Evolutionary conservation across 768 basidiomycete species (phyloP).

Genomic region (Termitomyces sp.): DNA sequence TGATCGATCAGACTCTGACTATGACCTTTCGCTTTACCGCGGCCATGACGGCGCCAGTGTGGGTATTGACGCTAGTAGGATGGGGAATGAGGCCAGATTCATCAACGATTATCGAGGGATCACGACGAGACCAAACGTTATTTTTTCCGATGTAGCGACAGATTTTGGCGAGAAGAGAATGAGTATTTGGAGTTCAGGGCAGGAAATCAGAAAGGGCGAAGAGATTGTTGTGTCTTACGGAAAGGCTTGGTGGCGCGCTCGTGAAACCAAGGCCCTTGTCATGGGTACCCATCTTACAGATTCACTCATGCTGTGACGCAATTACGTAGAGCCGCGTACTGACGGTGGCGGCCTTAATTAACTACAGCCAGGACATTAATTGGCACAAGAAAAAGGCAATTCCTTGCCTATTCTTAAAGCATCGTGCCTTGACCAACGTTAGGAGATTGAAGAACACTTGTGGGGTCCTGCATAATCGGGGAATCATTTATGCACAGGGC

Average conservation of each 20-base stretch:
- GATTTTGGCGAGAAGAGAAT: constrained; percentile 65
- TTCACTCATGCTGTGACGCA: neutral
- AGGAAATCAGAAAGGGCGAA: constrained; percentile 68
- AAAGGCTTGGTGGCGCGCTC: constrained; percentile 75
- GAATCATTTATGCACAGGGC: no score
- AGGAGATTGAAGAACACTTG: neutral
- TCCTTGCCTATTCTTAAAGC: no score
- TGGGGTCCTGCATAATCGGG: neutral
- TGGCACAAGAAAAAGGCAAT: neutral
- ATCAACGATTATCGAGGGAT: constrained; percentile 90
- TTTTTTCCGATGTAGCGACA: constrained; percentile 58
- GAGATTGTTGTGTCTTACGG: constrained; percentile 90
- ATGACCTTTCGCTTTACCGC: constrained; percentile 81
- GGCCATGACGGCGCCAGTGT: constrained; percentile 53
- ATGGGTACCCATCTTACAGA: neutral
- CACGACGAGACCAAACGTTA: constrained; percentile 61
- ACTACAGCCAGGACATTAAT: neutral
- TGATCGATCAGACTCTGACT: constrained; percentile 70
- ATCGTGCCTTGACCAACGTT: neutral
- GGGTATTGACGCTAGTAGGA: constrained; percentile 69
- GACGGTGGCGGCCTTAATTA: no score
- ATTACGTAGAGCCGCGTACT: no score
- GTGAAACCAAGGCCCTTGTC: constrained; percentile 17
- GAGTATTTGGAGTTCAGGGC: constrained; percentile 64
- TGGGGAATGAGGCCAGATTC: constrained; percentile 88